Evolutionary conservation across 1,284 basidiomycete species (phyloP).

Genomic region (Pisolithus thermaeus): DNA sequence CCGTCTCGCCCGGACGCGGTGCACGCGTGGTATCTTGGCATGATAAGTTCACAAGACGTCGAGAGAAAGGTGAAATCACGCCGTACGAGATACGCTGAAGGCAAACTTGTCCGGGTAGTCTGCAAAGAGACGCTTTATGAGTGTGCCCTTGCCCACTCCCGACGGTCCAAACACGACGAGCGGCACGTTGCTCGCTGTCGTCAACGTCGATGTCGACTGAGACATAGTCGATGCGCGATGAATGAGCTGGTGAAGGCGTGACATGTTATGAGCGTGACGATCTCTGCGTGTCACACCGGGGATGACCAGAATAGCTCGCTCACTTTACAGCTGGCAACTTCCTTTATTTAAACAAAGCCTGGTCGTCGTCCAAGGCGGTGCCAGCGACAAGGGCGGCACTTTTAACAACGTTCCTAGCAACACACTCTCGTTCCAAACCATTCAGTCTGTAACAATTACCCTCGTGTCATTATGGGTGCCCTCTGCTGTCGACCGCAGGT

Average conservation of each 20-base stretch:
- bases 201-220: constrained; percentile 29
- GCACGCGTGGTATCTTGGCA: constrained; percentile 82
- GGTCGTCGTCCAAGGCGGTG: neutral
- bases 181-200: constrained; percentile 33
- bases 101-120: constrained; percentile 86
- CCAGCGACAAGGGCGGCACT: neutral
- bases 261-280: too few relatives aligned
- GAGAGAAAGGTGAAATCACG: constrained; percentile 5
- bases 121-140: constrained; percentile 79
- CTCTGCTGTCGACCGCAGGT: constrained; percentile 81
- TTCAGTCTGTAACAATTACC: constrained; percentile 15
- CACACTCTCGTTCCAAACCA: constrained; percentile 13
- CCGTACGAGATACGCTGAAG: constrained; percentile 91
- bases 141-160: constrained; percentile 92
- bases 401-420: neutral
- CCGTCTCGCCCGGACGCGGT: constrained; percentile 78
- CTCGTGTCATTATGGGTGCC: constrained; percentile 58
- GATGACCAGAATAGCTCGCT: too few relatives aligned
- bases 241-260: neutral
- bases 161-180: constrained; percentile 81
- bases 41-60: constrained; percentile 6
- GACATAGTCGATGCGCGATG: neutral
- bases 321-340: neutral
- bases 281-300: too few relatives aligned
- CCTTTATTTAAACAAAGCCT: neutral